Evolutionary conservation across 306 rosid species (phyloP), one percentile per base, ranked within the genome.

Genomic region (Acacia confusa): DNA sequence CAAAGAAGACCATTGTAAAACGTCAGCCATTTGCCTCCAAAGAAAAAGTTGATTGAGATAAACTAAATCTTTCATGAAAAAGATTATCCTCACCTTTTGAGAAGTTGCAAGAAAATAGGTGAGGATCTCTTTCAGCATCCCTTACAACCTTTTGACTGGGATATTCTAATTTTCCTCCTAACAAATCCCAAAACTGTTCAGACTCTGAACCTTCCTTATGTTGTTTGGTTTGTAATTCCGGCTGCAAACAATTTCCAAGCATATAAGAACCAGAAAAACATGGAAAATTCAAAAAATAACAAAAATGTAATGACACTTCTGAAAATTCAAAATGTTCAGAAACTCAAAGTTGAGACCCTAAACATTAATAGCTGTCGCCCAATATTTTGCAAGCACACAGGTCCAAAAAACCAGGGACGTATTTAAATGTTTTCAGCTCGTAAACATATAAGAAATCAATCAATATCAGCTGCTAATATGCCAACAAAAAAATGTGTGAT

Each of bases 171-270:
- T 96, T 96, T 24, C 94, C 98, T 79, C 97, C 94, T 72, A 96
- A 88, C 75, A 93, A 81, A 5, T 86, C 96, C 99, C 99, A 93
- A 88, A 93, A 96, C 82, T 89, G 93, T 81, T 96, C 98, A 82
- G 97, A 83, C 85, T 96, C 99, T 13, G 88, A 36, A 64, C 97
- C 97, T 89, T 96, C 99, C 81, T 88, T 96, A 30, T 87, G 98
- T 70, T 92, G 70, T 89, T 83, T 96, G 76, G 94, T 76, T 80
- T 90, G 99, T 74, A 91, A 68, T 76, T 92, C 91, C 44, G 99
- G 99, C 99, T 96, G 98, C 88, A 84, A 79, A 78, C 71, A 84
- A 85, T 90, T 53, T 78, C 70, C 70, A 88, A 84, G 53, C 74
- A 87, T 55, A 52, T 82, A 9, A 52, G 81, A 76, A 74, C 22